Conservation (phyloP, 495 filamentous ascomycete genomes). For the Podospora tetraspora region DNA sequence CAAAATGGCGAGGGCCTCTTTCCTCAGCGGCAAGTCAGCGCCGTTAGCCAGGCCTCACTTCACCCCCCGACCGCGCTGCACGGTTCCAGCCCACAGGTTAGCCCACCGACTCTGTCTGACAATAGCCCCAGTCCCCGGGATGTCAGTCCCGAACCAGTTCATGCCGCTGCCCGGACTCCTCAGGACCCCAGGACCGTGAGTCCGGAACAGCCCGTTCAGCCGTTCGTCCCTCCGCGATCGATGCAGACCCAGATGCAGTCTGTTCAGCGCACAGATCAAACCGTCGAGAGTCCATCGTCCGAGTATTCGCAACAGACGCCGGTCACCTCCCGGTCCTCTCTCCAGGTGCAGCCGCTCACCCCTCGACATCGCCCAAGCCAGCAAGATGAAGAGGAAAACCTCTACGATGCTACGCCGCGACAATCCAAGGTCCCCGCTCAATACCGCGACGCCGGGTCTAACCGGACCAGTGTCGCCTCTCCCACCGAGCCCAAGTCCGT, state of each 20-base stretch:
- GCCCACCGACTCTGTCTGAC: slow-evolving; percentile 4
- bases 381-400: slow-evolving; percentile 32
- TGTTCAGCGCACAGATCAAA: background rate
- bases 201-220: slow-evolving; percentile 22
- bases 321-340: slow-evolving; percentile 1
- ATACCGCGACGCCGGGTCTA: slow-evolving; percentile 1
- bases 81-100: slow-evolving; percentile 11
- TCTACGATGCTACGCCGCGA: slow-evolving; percentile 44
- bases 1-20: slow-evolving; percentile 5
- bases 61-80: slow-evolving; percentile 15
- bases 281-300: slow-evolving; percentile 3
- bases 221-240: slow-evolving; percentile 5
- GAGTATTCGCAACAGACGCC: slow-evolving; percentile 2
- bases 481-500: slow-evolving; percentile 15
- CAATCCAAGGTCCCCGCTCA: slow-evolving; percentile 16
- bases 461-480: background rate
- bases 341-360: slow-evolving; percentile 5
- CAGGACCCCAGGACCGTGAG: slow-evolving; percentile 23
- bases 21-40: slow-evolving; percentile 24
- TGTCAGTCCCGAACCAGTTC: slow-evolving; percentile 33
- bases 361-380: slow-evolving; percentile 1
- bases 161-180: slow-evolving; percentile 1
- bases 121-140: slow-evolving; percentile 29
- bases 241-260: background rate
- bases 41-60: slow-evolving; percentile 26